These are phyloP conservation scores for Xylaria telfairii DNA, from an alignment of 495 filamentous ascomycete species.

Conservation along the genomic window DNA sequence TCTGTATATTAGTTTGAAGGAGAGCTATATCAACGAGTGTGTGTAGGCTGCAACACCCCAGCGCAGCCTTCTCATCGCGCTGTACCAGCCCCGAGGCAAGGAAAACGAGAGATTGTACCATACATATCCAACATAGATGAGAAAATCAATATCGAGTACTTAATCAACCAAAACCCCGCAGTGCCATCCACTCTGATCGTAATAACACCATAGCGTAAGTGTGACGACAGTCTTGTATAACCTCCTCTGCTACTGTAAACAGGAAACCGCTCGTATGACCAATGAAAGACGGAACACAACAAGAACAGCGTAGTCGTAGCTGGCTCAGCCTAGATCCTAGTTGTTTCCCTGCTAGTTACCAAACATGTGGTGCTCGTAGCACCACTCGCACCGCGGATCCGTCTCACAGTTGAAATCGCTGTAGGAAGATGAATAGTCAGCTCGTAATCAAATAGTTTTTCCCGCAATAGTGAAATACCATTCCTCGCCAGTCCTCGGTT, in stretches of 20 bases:
- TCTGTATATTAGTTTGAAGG: conserved; percentile 38
- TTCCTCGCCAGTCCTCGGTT: neutral
- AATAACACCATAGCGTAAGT: neutral
- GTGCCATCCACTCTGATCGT: neutral
- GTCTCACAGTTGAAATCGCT: conserved; percentile 38
- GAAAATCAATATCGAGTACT: neutral
- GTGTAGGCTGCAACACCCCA: conserved; percentile 26
- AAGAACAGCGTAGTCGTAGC: conserved; percentile 12
- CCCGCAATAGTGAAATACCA: neutral
- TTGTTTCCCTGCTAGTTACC: neutral
- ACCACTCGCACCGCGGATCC: conserved; percentile 38
- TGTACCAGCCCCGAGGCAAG: neutral
- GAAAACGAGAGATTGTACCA: neutral
- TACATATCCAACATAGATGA: conserved; percentile 7
- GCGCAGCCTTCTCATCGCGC: conserved; percentile 22
- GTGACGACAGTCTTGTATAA: too few relatives aligned
- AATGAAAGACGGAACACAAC: neutral
- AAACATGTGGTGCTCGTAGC: conserved; percentile 30
- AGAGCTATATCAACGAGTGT: conserved; percentile 16
- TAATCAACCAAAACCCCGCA: neutral
- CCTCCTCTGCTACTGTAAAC: neutral
- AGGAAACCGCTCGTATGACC: neutral
- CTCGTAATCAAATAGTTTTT: neutral
- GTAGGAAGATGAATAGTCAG: neutral
- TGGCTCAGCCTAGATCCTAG: neutral